Conservation (phyloP, 768 basidiomycete genomes). For the Sutorius australiensis region DNA sequence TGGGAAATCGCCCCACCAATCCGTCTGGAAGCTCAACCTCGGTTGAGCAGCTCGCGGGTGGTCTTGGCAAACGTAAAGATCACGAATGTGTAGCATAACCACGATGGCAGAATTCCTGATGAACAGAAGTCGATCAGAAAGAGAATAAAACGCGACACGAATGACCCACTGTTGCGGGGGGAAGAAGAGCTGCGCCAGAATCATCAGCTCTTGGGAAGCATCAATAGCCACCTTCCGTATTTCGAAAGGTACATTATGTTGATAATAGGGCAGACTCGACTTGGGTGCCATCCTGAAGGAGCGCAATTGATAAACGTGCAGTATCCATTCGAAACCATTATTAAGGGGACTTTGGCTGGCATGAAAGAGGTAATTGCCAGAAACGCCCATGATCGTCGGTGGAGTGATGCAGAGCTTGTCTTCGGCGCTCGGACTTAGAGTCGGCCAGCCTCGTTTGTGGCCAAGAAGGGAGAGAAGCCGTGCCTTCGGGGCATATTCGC, state of each 20-base stretch:
- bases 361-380: conserved; percentile 32
- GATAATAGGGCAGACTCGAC: conserved; percentile 27
- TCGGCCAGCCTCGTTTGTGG: conserved; percentile 33
- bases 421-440: conserved; percentile 29
- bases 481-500: conserved; percentile 12
- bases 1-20: conserved; percentile 33
- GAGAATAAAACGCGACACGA: background rate
- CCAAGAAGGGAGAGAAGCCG: conserved; percentile 29
- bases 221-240: conserved; percentile 34
- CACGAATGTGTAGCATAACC: conserved; percentile 45
- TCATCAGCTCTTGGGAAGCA: conserved; percentile 28
- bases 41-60: conserved; percentile 42
- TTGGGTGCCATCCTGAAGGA: conserved; percentile 28
- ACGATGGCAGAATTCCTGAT: conserved; percentile 26
- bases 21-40: conserved; percentile 28
- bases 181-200: conserved; percentile 30
- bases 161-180: conserved; percentile 25
- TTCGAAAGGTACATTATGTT: conserved; percentile 32
- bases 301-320: conserved; percentile 33
- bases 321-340: conserved; percentile 31
- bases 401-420: conserved; percentile 31
- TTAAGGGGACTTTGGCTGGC: conserved; percentile 31
- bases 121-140: background rate
- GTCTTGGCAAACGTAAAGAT: conserved; percentile 53
- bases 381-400: conserved; percentile 32